phyloP scores from a whole-genome alignment of 257 asterid genomes.

The Solanum bulbocastanum region DNA sequence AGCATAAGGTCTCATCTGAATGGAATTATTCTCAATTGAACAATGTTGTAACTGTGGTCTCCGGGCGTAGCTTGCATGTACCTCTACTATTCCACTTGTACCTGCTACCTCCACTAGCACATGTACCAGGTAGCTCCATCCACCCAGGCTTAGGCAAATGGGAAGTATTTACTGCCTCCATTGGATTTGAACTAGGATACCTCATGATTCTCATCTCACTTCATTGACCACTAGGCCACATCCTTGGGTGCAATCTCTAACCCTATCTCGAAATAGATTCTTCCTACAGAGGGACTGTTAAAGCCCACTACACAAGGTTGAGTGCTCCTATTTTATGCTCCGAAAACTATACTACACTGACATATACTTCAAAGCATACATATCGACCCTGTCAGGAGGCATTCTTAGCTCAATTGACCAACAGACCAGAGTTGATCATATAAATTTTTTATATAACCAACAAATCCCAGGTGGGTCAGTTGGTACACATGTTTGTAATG shows the following conservation, averaged over 20 bases:
- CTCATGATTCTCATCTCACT: background rate
- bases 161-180: background rate
- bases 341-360: background rate
- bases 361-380: background rate
- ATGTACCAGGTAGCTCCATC: background rate
- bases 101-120: background rate
- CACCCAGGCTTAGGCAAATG: background rate
- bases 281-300: background rate
- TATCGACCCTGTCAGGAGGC: background rate
- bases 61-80: background rate
- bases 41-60: background rate
- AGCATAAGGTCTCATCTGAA: background rate
- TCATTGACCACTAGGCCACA: background rate
- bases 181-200: background rate
- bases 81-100: background rate
- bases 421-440: background rate
- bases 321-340: background rate
- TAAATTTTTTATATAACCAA: background rate
- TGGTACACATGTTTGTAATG: background rate
- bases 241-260: background rate
- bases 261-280: background rate
- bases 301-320: background rate
- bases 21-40: background rate
- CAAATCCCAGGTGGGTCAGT: background rate
- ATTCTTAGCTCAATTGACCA: background rate